Conservation (phyloP, 202 grass and related monocot species). For the Bolboschoenoplectus hybrid region DNA sequence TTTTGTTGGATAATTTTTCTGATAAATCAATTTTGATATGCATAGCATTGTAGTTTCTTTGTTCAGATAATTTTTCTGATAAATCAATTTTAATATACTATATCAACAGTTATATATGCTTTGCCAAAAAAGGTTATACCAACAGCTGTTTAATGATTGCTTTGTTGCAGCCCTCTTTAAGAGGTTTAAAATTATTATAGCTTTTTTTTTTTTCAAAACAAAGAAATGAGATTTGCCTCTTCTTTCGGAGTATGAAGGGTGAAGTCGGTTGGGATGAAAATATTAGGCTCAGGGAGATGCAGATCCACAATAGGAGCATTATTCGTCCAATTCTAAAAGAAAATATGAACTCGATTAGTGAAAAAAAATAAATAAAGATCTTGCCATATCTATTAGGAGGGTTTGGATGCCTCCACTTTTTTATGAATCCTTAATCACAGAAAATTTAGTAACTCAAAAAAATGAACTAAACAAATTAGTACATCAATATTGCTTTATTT, state of each 20-base stretch:
- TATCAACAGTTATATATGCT: neutral
- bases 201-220: neutral
- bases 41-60: neutral
- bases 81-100: neutral
- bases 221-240: constrained; percentile 50
- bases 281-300: constrained; percentile 78
- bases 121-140: neutral
- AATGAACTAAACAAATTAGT: neutral
- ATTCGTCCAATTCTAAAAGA: constrained; percentile 78
- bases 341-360: constrained; percentile 15
- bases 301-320: constrained; percentile 80
- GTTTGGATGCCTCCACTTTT: neutral
- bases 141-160: neutral
- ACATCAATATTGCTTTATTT: neutral
- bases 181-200: neutral
- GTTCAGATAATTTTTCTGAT: neutral
- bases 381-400: constrained; percentile 6
- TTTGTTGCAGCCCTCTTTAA: neutral
- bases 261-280: constrained; percentile 88
- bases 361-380: constrained; percentile 14
- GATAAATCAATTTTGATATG: constrained; percentile 19
- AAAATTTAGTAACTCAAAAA: neutral
- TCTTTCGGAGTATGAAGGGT: constrained; percentile 65
- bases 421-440: neutral
- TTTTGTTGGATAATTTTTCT: neutral